Percentiles rank a stretch among this genome's conserved stretches.
Evolutionary conservation across 2,329 filamentous ascomycete genomes (phyloP).

Genomic region (Hymenotorrendiella dingleyae): DNA sequence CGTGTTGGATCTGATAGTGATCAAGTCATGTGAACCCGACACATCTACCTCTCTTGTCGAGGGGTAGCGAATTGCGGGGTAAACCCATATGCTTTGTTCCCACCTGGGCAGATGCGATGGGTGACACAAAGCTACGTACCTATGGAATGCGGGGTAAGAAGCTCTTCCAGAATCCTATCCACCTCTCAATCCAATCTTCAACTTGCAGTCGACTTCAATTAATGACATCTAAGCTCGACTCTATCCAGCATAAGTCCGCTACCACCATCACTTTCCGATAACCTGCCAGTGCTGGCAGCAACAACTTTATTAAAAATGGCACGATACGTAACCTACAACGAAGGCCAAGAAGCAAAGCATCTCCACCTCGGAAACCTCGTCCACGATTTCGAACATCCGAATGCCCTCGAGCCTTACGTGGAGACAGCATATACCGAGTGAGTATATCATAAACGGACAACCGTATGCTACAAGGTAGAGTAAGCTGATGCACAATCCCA

Average conservation of each 20-base stretch:
- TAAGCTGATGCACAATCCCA: constrained; percentile 1
- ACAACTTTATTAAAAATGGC: constrained; percentile 6
- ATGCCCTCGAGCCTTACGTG: constrained; percentile 16
- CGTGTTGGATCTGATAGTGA: no score
- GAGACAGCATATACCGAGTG: constrained; percentile 21
- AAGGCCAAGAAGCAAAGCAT: constrained; percentile 16
- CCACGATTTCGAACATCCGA: constrained; percentile 18
- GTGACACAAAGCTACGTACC: no score
- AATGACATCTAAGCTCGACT: no score
- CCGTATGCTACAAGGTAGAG: no score
- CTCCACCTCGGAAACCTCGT: constrained; percentile 22
- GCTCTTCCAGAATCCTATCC: background rate
- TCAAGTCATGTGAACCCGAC: no score
- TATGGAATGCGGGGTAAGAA: background rate
- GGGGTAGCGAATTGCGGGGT: constrained; percentile 1
- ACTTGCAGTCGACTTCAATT: background rate
- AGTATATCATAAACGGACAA: no score
- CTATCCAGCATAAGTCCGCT: background rate
- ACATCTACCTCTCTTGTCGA: no score
- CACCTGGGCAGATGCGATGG: no score
- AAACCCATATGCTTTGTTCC: no score
- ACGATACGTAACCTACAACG: constrained; percentile 21
- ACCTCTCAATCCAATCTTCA: background rate
- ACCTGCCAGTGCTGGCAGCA: background rate
- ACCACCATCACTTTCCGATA: background rate